Percentiles rank a stretch among this genome's conserved stretches.
Conservation (phyloP, 495 filamentous ascomycete genomes). For the Penicillium nucicola region DNA sequence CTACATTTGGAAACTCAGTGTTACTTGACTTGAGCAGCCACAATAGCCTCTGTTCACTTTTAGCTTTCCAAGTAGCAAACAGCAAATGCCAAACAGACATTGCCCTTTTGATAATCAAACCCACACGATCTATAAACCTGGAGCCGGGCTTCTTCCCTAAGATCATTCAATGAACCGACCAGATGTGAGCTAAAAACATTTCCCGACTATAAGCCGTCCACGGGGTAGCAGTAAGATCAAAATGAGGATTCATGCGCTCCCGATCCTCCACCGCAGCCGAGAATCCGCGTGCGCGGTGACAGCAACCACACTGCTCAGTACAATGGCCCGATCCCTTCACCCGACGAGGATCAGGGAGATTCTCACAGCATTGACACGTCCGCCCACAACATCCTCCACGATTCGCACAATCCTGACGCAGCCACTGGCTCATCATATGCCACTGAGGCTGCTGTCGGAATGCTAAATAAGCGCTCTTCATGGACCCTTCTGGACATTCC, state of each 20-base stretch:
- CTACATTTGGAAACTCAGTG: no score
- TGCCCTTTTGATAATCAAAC: no score
- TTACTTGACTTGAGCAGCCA: no score
- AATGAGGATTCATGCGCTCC: neutral
- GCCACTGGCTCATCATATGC: slow-evolving; percentile 4
- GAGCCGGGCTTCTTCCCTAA: no score
- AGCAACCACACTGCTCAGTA: slow-evolving; percentile 5
- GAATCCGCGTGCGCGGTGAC: neutral
- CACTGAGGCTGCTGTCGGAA: neutral
- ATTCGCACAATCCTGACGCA: slow-evolving; percentile 1
- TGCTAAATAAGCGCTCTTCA: slow-evolving; percentile 1
- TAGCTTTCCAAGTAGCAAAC: no score
- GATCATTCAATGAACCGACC: neutral
- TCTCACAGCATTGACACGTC: slow-evolving; percentile 1
- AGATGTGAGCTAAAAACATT: slow-evolving; percentile 5
- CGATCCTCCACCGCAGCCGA: neutral
- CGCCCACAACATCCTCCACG: slow-evolving; percentile 9
- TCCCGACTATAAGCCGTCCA: slow-evolving; percentile 4
- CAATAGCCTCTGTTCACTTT: no score
- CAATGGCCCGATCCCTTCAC: slow-evolving; percentile 8
- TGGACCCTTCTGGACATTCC: neutral
- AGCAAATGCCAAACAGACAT: no score
- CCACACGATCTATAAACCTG: no score
- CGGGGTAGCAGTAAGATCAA: slow-evolving; percentile 2
- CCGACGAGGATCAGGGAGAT: neutral